Conservation (phyloP, 2,329 filamentous ascomycete genomes). For the Elsinoe australis region DNA sequence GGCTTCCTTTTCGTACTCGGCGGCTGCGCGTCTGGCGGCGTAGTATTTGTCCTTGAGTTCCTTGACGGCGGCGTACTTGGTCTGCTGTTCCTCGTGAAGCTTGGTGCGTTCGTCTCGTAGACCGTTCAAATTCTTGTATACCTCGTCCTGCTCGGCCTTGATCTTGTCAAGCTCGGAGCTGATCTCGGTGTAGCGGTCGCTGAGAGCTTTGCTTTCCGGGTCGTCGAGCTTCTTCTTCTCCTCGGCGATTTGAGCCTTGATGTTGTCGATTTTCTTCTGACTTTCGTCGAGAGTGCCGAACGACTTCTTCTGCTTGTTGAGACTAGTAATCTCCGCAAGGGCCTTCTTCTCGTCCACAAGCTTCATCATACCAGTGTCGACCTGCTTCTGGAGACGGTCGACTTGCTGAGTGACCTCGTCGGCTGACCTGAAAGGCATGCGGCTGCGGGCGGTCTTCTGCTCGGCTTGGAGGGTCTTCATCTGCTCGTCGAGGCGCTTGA, state of each 20-base stretch:
- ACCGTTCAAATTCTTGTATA: slow-evolving; percentile 76
- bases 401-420: slow-evolving; percentile 87
- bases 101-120: slow-evolving; percentile 80
- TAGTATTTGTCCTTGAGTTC: slow-evolving; percentile 88
- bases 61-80: slow-evolving; percentile 73
- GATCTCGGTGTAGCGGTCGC: slow-evolving; percentile 75
- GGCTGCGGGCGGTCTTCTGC: slow-evolving; percentile 76
- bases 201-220: slow-evolving; percentile 80
- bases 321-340: slow-evolving; percentile 68
- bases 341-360: slow-evolving; percentile 97
- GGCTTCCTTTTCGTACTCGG: slow-evolving; percentile 75
- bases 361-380: slow-evolving; percentile 85
- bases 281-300: slow-evolving; percentile 76
- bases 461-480: slow-evolving; percentile 77
- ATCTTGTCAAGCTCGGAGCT: slow-evolving; percentile 82
- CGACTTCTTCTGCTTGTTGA: slow-evolving; percentile 85
- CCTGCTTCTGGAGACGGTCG: slow-evolving; percentile 68
- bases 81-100: slow-evolving; percentile 76
- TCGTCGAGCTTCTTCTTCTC: slow-evolving; percentile 86
- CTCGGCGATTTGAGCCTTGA: slow-evolving; percentile 79
- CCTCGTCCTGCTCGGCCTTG: slow-evolving; percentile 85
- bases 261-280: slow-evolving; percentile 81
- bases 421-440: slow-evolving; percentile 74
- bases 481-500: slow-evolving; percentile 85
- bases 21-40: slow-evolving; percentile 70